Evolutionary conservation across 768 basidiomycete genomes (phyloP).

Genomic region (Gloeopeniophorella convolvens): DNA sequence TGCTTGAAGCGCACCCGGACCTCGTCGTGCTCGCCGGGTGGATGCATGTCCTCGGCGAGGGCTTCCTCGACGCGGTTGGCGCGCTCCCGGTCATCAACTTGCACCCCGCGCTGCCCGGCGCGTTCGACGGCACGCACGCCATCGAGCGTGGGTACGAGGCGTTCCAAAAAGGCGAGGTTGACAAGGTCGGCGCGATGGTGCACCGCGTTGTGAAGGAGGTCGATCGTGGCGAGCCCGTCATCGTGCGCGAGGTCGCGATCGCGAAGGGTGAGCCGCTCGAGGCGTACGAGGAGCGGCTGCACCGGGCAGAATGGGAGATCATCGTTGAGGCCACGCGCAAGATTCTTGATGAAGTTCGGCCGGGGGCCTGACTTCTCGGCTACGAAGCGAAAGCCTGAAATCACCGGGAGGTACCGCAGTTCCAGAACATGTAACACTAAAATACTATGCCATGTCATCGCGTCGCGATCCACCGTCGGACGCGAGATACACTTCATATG

Average conservation of each 20-base stretch:
- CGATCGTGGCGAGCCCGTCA: conserved; percentile 82
- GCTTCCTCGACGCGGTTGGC: conserved; percentile 65
- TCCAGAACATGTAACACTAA: conserved; percentile 1
- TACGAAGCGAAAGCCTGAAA: conserved; percentile 4
- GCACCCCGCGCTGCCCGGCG: conserved; percentile 91
- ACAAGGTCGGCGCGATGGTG: conserved; percentile 81
- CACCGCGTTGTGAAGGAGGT: conserved; percentile 92
- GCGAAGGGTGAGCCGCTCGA: conserved; percentile 64
- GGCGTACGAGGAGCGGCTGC: conserved; percentile 69
- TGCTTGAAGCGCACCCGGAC: conserved; percentile 63
- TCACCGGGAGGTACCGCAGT: neutral
- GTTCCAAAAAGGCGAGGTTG: conserved; percentile 75
- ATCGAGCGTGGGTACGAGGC: conserved; percentile 87
- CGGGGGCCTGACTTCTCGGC: neutral
- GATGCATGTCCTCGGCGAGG: conserved; percentile 93
- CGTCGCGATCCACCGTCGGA: too few species aligned
- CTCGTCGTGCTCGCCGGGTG: conserved; percentile 94
- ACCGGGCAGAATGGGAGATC: conserved; percentile 79
- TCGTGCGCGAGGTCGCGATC: conserved; percentile 75
- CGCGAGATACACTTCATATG: too few species aligned
- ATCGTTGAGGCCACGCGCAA: conserved; percentile 82
- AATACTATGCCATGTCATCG: too few species aligned
- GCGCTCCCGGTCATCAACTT: conserved; percentile 88
- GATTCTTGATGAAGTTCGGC: conserved; percentile 49
- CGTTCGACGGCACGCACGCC: conserved; percentile 94